phyloP scores from a whole-genome alignment of 352 stramenopile genomes.

The Plasmopara muralis region DNA sequence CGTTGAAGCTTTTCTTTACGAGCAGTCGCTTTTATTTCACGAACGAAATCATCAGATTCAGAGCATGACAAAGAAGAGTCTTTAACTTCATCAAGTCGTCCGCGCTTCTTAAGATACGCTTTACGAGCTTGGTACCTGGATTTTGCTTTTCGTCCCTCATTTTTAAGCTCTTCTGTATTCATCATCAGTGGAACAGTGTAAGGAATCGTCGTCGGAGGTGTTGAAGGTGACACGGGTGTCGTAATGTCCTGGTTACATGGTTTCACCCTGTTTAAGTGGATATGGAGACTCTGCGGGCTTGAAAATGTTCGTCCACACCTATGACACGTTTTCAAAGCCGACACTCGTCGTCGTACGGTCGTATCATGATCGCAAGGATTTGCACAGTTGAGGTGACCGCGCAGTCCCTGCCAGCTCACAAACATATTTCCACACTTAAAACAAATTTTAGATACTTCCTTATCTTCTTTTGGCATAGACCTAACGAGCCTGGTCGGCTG shows the following conservation, averaged over 20 bases:
- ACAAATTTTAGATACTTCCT: constrained; percentile 18
- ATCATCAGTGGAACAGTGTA: constrained; percentile 3
- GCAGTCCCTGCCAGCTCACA: constrained; percentile 21
- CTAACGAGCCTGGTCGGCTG: constrained; percentile 5
- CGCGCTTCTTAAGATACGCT: constrained; percentile 26
- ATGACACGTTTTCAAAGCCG: constrained; percentile 16
- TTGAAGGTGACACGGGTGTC: constrained; percentile 2
- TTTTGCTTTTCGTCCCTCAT: constrained; percentile 15
- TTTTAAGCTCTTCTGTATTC: constrained; percentile 14
- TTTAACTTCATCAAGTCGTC: constrained; percentile 18
- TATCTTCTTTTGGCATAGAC: constrained; percentile 4
- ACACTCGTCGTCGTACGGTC: constrained; percentile 5
- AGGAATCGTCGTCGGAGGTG: constrained; percentile 1
- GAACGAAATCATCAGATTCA: constrained; percentile 1
- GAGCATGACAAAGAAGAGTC: constrained; percentile 2
- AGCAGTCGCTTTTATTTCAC: background rate
- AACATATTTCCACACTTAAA: constrained; percentile 30
- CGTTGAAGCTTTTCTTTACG: constrained; percentile 8
- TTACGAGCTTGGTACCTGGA: constrained; percentile 24
- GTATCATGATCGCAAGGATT: constrained; percentile 24
- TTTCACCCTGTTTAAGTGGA: constrained; percentile 27
- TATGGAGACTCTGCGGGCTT: constrained; percentile 24
- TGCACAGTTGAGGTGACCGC: constrained; percentile 21
- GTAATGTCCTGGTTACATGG: constrained; percentile 18
- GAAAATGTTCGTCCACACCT: constrained; percentile 28